Evolutionary conservation across 2,329 filamentous ascomycete genomes (phyloP).

Genomic region (Xylariaceae sp.): DNA sequence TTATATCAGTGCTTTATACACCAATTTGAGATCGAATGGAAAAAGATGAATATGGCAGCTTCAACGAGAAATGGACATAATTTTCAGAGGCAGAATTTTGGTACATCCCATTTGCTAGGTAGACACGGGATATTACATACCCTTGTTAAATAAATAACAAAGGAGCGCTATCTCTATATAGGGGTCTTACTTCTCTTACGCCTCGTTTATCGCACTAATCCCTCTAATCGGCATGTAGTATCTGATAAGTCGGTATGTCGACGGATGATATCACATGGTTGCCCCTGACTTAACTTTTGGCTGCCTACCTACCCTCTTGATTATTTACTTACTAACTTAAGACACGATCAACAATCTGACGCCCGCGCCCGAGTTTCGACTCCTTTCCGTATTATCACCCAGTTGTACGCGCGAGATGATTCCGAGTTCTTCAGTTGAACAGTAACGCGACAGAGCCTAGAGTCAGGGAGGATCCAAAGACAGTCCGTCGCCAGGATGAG

Average conservation of each 20-base stretch:
- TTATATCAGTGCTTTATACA: background rate
- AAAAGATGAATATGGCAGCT: background rate
- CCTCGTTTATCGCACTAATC: background rate
- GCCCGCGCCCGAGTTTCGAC: background rate
- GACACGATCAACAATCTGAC: background rate
- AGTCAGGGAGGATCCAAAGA: constrained; percentile 16
- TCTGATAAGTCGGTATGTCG: background rate
- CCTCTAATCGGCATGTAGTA: background rate
- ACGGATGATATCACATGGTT: background rate
- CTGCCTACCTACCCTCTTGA: background rate
- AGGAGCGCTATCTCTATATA: background rate
- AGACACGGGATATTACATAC: background rate
- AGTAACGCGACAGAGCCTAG: constrained; percentile 23
- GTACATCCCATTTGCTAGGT: background rate
- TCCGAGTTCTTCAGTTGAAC: constrained; percentile 16
- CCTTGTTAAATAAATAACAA: background rate
- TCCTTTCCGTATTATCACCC: constrained; percentile 1
- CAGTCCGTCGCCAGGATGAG: constrained; percentile 26
- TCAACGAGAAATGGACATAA: background rate
- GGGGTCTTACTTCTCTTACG: background rate
- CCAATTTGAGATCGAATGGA: background rate
- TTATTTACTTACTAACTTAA: background rate
- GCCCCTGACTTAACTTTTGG: background rate
- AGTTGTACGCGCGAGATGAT: constrained; percentile 24
- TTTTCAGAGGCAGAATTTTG: background rate